A percentile compares a stretch with the other conserved stretches of the same genome.
Conservation (phyloP, 2,329 filamentous ascomycete species). For the Madurella mycetomatis region DNA sequence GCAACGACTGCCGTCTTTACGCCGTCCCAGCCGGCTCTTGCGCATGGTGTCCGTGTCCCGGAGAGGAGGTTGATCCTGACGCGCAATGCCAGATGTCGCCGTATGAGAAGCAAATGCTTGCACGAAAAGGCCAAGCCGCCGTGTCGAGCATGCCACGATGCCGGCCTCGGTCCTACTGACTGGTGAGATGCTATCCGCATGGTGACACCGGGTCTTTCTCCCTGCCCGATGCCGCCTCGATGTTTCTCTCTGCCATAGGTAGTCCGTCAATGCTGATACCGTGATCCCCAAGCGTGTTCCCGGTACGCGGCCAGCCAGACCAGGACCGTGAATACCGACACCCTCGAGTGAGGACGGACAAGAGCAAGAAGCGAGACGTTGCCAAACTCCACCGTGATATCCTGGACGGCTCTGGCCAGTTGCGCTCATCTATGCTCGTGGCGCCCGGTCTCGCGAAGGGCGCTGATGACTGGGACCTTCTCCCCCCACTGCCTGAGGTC, state of each 20-base stretch:
- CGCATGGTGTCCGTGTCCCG: background rate
- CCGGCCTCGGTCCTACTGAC: slow-evolving; percentile 44
- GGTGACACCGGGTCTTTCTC: background rate
- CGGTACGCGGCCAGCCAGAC: slow-evolving; percentile 49
- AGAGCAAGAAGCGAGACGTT: slow-evolving; percentile 37
- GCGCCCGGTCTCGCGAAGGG: slow-evolving; percentile 22
- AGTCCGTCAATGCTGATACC: slow-evolving; percentile 8
- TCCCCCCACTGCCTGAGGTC: slow-evolving; percentile 47
- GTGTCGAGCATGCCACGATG: slow-evolving; percentile 49
- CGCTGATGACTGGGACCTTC: slow-evolving; percentile 44
- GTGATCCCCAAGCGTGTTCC: slow-evolving; percentile 42
- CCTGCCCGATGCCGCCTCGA: background rate
- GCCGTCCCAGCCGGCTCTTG: background rate
- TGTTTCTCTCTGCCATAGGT: background rate
- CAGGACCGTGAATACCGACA: slow-evolving; percentile 54
- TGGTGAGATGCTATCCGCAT: slow-evolving; percentile 39
- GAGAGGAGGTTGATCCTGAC: slow-evolving; percentile 6
- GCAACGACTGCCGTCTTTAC: background rate
- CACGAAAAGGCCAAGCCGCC: slow-evolving; percentile 46
- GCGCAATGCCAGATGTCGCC: slow-evolving; percentile 42
- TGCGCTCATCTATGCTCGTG: slow-evolving; percentile 7
- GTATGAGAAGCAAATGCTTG: slow-evolving; percentile 53
- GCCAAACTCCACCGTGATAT: slow-evolving; percentile 35
- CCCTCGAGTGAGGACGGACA: slow-evolving; percentile 48
- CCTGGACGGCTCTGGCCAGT: slow-evolving; percentile 28